phyloP scores from a whole-genome alignment of 345 rosid genomes.

The Passiflora organensis region DNA sequence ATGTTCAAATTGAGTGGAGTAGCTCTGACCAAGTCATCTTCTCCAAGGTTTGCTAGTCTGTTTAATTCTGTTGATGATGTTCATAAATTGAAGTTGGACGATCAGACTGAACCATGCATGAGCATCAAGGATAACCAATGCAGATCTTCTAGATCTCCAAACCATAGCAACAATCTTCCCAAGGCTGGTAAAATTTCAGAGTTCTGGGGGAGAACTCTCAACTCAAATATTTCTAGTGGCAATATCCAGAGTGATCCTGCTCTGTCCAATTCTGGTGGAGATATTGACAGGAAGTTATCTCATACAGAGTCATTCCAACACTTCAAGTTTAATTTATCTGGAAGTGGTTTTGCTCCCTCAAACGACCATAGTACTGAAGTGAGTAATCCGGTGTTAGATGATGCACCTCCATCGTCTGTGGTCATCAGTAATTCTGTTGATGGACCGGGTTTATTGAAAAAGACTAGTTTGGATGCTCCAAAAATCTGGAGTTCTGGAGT shows the following conservation, averaged over 20 bases:
- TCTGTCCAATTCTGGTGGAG: conserved; percentile 22
- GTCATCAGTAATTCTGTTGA: conserved; percentile 15
- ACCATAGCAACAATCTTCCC: conserved; percentile 21
- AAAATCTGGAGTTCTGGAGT: conserved; percentile 18
- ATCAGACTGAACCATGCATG: conserved; percentile 25
- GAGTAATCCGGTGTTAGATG: conserved; percentile 21
- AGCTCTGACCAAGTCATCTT: conserved; percentile 38
- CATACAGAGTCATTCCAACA: conserved; percentile 33
- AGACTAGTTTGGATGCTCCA: conserved; percentile 12
- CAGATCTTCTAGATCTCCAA: conserved; percentile 21
- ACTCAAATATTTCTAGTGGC: conserved; percentile 23
- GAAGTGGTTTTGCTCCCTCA: conserved; percentile 14
- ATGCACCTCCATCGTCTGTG: conserved; percentile 23
- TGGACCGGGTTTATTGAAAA: conserved; percentile 22
- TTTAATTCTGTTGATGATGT: conserved; percentile 49
- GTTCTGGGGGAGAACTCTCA: no score
- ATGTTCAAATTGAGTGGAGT: conserved; percentile 31
- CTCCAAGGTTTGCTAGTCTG: conserved; percentile 72
- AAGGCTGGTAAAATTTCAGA: conserved; percentile 25
- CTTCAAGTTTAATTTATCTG: conserved; percentile 40
- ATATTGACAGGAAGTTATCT: conserved; percentile 18
- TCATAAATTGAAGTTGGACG: conserved; percentile 23
- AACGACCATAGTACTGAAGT: conserved; percentile 21
- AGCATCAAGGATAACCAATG: conserved; percentile 21
- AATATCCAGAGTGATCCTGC: conserved; percentile 20